A percentile compares a stretch with the other conserved stretches of the same genome.
Evolutionary conservation across 2,329 filamentous ascomycete species (phyloP).

Genomic region (Fusarium armeniacum): DNA sequence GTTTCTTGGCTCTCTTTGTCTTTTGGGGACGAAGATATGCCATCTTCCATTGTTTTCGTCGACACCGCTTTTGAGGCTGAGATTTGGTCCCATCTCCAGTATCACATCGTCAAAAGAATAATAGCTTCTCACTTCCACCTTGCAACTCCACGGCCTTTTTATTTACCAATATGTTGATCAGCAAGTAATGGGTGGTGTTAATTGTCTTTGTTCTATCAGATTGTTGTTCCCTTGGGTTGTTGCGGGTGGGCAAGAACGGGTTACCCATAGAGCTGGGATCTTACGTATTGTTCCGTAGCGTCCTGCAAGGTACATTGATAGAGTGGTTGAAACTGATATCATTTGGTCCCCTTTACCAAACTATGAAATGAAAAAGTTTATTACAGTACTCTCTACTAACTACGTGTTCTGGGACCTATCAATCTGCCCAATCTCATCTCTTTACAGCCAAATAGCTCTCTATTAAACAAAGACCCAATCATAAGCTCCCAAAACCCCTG

Average conservation of each 20-base stretch:
- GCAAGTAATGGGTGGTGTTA: not conserved
- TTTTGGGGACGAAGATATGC: not conserved
- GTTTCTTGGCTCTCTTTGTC: slow-evolving; percentile 4
- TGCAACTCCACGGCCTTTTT: not conserved
- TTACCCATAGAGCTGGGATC: not conserved
- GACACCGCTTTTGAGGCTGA: slow-evolving; percentile 10
- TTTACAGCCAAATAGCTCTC: not conserved
- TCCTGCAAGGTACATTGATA: not conserved
- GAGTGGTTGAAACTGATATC: not conserved
- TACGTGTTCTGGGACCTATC: too few species aligned
- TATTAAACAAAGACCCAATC: not conserved
- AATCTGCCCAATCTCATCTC: not conserved
- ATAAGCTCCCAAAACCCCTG: not conserved
- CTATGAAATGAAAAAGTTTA: not conserved
- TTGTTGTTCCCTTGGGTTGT: not conserved
- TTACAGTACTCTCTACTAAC: too few species aligned
- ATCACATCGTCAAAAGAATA: slow-evolving; percentile 2
- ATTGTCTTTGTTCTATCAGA: slow-evolving; percentile 9
- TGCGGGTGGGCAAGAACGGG: not conserved
- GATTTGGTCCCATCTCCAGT: not conserved
- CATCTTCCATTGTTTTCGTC: slow-evolving; percentile 4
- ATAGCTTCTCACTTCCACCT: slow-evolving; percentile 4
- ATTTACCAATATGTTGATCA: not conserved
- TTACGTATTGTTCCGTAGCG: not conserved
- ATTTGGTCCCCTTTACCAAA: not conserved